Base-by-base conservation (phyloP, 2,329 filamentous ascomycete species). In the Paraphaeosphaeria minitans region DNA sequence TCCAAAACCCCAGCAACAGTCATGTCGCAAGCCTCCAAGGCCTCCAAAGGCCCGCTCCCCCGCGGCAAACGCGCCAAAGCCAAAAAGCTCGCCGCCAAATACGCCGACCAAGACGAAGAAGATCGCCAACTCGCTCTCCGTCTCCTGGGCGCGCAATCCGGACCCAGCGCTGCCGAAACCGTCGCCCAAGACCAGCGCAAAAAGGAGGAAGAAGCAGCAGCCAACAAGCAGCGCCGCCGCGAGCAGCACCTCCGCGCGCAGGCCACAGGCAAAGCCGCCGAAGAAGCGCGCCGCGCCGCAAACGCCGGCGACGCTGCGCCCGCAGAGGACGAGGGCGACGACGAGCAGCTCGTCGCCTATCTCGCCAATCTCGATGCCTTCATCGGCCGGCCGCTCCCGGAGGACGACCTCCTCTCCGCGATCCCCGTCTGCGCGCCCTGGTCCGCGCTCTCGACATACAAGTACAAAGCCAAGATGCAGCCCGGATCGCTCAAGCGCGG, bases 391-490 rank as follows among this genome's bases (percentile, higher is more conserved):
- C 91, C 93, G 0, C 80, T 92, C 1, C 84, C 88, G 0, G 93
- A 92, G 13, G 95, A 99, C 73, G 92, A 96, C 73, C 89, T 94
- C 37, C 78, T 94, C 9, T 83, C 84, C 46, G 86, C 85, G 0
- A 82, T 88, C 50, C 85, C 86, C 1, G 80, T 89, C 7, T 87
- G 85, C 55, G 86, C 86, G 10, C 86, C 86, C 1, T 89, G 86
- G 86, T 79, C 81, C n/a, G 83, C 86, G 0, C 75, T 89, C 55
- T 78, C 82, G 78, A 86, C 85, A 56, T 91, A 90, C 78, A 97
- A 97, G 78, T 98, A 97, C 82, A 96, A 96, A 77, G 91, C 89
- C 55, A 99, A 99, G 81, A 77, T 99, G 68, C 95, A 98, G 78
- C 95, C 95, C 0, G 95, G 95, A 0, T 79, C 87, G 0, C 84